Percentiles rank a stretch among this genome's conserved stretches.
Evolutionary conservation across 75 land plant genomes (phyloP).

Genomic region (Pseudotsuga menziesii): DNA sequence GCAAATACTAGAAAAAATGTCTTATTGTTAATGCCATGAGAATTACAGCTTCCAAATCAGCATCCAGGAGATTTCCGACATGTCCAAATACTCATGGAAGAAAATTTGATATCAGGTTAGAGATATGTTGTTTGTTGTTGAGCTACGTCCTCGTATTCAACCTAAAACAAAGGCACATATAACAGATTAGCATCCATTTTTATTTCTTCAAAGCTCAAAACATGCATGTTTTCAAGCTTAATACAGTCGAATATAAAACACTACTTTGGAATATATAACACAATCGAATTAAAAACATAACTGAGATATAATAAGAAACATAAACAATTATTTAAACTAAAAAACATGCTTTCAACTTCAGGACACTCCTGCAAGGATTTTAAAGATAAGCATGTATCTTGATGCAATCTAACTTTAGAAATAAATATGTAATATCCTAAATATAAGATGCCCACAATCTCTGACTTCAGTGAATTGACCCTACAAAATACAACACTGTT

Average conservation of each 20-base stretch:
- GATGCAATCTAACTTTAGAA: neutral
- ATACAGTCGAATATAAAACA: neutral
- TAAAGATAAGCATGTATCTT: neutral
- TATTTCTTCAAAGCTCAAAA: neutral
- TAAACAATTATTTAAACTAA: neutral
- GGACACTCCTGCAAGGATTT: neutral
- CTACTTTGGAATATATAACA: neutral
- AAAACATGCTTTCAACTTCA: neutral
- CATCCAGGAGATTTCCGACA: neutral
- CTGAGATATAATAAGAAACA: neutral
- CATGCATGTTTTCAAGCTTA: neutral
- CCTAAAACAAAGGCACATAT: neutral
- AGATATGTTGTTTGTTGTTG: neutral
- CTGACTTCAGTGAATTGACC: no score
- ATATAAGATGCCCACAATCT: no score
- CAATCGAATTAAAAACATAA: neutral
- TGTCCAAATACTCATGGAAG: neutral
- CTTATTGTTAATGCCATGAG: neutral
- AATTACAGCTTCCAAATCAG: neutral
- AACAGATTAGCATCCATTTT: neutral
- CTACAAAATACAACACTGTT: no score
- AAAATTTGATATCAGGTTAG: neutral
- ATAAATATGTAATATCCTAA: neutral
- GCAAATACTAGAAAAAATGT: neutral
- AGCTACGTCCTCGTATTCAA: conserved; percentile 1